A percentile compares a stretch with the other conserved stretches of the same genome.
Evolutionary conservation across 345 rosid genomes (phyloP).

Genomic region (Aethionema arabicum): DNA sequence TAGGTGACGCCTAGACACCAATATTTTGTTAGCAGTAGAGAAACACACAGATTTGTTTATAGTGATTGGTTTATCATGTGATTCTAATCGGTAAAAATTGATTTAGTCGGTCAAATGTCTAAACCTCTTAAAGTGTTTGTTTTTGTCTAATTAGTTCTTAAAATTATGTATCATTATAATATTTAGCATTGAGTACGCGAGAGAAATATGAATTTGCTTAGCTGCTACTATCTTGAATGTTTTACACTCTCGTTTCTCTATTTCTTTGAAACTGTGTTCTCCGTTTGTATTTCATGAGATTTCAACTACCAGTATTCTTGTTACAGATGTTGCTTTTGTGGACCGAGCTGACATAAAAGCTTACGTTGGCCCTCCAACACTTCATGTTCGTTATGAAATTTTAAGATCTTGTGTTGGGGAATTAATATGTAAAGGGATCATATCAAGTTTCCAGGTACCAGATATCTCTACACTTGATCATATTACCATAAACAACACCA

Average conservation of each 20-base stretch:
- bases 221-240: too few relatives aligned
- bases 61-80: too few relatives aligned
- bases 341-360: conserved; percentile 99
- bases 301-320: conserved; percentile 5
- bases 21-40: too few relatives aligned
- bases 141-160: too few relatives aligned
- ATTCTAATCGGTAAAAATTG: too few relatives aligned
- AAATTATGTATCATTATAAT: too few relatives aligned
- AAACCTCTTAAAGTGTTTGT: too few relatives aligned
- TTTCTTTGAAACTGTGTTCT: conserved; percentile 4
- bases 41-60: too few relatives aligned
- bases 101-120: too few relatives aligned
- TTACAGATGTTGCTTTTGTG: conserved; percentile 92
- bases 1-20: too few relatives aligned
- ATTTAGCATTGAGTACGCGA: too few relatives aligned
- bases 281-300: neutral
- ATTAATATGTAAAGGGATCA: conserved; percentile 64
- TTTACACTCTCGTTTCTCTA: conserved; percentile 5
- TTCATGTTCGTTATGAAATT: conserved; percentile 91
- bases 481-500: neutral
- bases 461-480: neutral
- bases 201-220: too few relatives aligned
- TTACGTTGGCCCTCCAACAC: conserved; percentile 93
- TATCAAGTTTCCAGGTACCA: conserved; percentile 64
- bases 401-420: conserved; percentile 84